Evolutionary conservation across 169 alveolate species (phyloP).

Genomic region (Plasmodium berghei): DNA sequence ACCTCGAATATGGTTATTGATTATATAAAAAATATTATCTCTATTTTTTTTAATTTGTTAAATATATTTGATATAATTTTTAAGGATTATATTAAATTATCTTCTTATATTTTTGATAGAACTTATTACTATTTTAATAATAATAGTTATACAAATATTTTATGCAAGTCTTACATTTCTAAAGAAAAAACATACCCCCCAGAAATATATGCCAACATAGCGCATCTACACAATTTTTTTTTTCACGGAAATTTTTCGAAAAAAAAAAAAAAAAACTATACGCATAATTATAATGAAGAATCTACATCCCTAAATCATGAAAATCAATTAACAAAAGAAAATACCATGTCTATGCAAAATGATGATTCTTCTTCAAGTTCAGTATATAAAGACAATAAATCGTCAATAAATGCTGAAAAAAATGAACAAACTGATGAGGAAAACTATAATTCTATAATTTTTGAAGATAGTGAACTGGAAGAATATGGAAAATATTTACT

Average conservation of each 20-base stretch:
- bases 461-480: background rate
- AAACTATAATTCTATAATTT: too few species aligned
- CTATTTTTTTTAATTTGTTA: constrained; percentile 6
- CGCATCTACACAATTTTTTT: constrained; percentile 37
- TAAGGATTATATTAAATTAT: constrained; percentile 11
- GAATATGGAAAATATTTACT: constrained; percentile 50
- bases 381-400: too few species aligned
- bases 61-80: constrained; percentile 32
- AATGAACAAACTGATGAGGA: too few species aligned
- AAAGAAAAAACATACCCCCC: constrained; percentile 18
- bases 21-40: constrained; percentile 23
- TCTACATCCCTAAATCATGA: too few species aligned
- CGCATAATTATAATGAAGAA: too few species aligned
- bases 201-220: constrained; percentile 8
- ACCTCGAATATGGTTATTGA: constrained; percentile 25
- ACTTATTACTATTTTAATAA: constrained; percentile 17
- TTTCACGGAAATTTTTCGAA: background rate
- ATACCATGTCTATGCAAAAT: too few species aligned
- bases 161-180: constrained; percentile 13
- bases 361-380: too few species aligned
- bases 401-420: too few species aligned
- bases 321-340: too few species aligned
- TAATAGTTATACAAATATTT: background rate
- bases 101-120: constrained; percentile 37
- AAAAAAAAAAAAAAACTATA: background rate